Conservation (phyloP, 2,329 filamentous ascomycete genomes). For the Talaromyces rugulosus region DNA sequence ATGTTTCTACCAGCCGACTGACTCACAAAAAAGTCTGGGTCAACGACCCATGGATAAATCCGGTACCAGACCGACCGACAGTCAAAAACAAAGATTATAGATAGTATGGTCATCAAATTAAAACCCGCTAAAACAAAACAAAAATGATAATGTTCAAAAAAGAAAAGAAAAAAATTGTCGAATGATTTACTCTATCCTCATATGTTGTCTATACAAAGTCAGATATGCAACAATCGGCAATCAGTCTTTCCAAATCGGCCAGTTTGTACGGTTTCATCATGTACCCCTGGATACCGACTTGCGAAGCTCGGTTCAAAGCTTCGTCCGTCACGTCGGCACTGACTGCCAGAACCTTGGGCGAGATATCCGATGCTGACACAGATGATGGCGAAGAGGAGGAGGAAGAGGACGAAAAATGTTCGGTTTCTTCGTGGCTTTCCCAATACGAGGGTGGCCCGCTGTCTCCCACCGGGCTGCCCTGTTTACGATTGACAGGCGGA, state of each 20-base stretch:
- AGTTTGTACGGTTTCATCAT: slow-evolving; percentile 66
- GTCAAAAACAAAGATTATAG: background rate
- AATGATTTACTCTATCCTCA: background rate
- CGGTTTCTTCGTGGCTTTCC: slow-evolving; percentile 8
- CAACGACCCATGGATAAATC: background rate
- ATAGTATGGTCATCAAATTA: background rate
- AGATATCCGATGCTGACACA: slow-evolving; percentile 31
- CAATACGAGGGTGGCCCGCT: background rate
- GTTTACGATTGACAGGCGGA: slow-evolving; percentile 11
- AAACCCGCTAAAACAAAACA: background rate
- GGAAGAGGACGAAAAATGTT: background rate
- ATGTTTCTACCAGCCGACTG: background rate
- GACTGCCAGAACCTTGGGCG: slow-evolving; percentile 55
- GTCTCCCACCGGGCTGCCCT: slow-evolving; percentile 4
- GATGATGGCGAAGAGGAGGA: slow-evolving; percentile 10
- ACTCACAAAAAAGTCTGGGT: background rate
- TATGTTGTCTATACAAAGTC: background rate
- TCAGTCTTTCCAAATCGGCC: slow-evolving; percentile 58
- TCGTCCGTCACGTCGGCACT: slow-evolving; percentile 64
- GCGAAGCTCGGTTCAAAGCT: slow-evolving; percentile 56
- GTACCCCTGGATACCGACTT: slow-evolving; percentile 64
- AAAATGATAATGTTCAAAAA: background rate
- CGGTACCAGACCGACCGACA: background rate
- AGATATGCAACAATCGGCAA: slow-evolving; percentile 43
- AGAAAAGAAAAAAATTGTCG: background rate